These are phyloP conservation scores for Exophiala bonariae DNA, from an alignment of 2,329 filamentous ascomycete genomes.

Conservation along the genomic window DNA sequence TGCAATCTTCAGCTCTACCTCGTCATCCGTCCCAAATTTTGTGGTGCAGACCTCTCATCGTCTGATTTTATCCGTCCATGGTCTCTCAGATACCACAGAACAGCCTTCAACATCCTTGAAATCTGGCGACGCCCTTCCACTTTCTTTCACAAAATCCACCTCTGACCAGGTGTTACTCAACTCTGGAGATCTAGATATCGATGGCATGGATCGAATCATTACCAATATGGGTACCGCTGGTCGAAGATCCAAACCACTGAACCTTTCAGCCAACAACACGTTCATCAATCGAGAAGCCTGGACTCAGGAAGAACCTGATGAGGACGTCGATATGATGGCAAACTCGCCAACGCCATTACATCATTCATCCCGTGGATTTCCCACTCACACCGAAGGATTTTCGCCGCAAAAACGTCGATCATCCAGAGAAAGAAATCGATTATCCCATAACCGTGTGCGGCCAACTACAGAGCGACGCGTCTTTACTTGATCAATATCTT, in stretches of 20 bases:
- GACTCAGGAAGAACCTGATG: slow-evolving; percentile 16
- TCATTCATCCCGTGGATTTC: neutral
- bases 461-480: slow-evolving; percentile 14
- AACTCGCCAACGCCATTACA: slow-evolving; percentile 18
- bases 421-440: neutral
- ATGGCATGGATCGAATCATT: slow-evolving; percentile 49
- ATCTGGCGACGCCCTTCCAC: neutral
- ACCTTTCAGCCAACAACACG: slow-evolving; percentile 16
- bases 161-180: slow-evolving; percentile 42
- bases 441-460: slow-evolving; percentile 1
- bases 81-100: slow-evolving; percentile 4
- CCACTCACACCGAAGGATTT: no score
- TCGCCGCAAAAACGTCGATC: slow-evolving; percentile 9
- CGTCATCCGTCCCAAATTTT: slow-evolving; percentile 16
- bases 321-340: slow-evolving; percentile 18
- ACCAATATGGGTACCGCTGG: slow-evolving; percentile 37
- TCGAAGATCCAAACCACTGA: slow-evolving; percentile 7
- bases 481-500: slow-evolving; percentile 11
- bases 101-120: neutral
- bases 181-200: slow-evolving; percentile 46
- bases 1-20: slow-evolving; percentile 7
- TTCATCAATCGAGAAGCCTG: slow-evolving; percentile 14
- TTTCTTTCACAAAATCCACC: neutral
- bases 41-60: slow-evolving; percentile 20
- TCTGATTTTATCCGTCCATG: slow-evolving; percentile 20